Conservation (phyloP, 139 green algal species). For the Haematococcus lacustris region DNA sequence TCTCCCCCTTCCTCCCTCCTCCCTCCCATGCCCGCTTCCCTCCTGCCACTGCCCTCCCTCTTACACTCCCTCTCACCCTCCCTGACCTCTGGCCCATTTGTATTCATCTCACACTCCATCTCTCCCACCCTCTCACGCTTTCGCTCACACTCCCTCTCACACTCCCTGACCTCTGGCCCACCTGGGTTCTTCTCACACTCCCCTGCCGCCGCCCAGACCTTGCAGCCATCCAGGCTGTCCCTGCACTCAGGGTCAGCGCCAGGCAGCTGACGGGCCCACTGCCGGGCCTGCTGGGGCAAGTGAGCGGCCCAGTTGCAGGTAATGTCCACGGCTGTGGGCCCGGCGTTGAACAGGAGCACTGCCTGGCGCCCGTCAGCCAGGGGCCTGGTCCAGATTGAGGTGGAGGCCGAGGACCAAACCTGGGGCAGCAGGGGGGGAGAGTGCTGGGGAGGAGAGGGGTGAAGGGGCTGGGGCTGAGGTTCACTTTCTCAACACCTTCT, state of each 20-base stretch:
- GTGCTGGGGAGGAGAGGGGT: too few relatives aligned
- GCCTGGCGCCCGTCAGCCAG: constrained; percentile 26
- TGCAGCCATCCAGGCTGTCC: constrained; percentile 13
- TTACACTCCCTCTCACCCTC: neutral
- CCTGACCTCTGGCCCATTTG: neutral
- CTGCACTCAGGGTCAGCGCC: constrained; percentile 3
- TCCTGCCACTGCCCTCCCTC: neutral
- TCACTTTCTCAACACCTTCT: neutral
- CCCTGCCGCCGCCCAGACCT: constrained; percentile 17
- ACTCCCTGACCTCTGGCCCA: constrained; percentile 4
- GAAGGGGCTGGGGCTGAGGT: too few relatives aligned
- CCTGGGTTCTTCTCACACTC: constrained; percentile 35
- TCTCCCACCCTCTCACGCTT: neutral
- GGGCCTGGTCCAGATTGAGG: constrained; percentile 35
- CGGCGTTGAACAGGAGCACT: constrained; percentile 37
- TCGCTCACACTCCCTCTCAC: neutral
- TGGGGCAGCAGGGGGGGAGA: neutral
- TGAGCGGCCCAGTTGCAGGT: constrained; percentile 15
- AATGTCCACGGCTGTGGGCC: constrained; percentile 14
- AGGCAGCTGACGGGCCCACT: constrained; percentile 23
- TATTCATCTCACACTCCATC: neutral
- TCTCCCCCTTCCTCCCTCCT: neutral
- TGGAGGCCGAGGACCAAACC: neutral
- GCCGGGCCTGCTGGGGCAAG: constrained; percentile 3
- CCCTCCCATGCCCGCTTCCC: neutral